Evolutionary conservation across 2,329 filamentous ascomycete species (phyloP), one percentile per base, ranked within the genome.

Genomic region (Cytospora leucostoma): DNA sequence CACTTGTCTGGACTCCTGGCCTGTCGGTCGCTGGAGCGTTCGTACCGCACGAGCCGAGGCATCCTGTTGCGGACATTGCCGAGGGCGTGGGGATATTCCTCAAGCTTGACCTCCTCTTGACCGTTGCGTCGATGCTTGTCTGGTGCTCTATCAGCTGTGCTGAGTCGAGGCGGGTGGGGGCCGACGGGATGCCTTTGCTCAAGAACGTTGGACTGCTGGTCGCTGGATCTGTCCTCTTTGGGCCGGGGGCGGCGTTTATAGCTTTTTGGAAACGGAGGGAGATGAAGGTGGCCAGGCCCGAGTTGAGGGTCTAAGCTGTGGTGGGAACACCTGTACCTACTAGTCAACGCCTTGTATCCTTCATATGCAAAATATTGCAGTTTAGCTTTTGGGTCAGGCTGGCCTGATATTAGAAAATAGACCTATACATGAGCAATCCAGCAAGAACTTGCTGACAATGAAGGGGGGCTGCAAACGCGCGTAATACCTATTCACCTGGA

Each of bases 211-310:
- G 50, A 10, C 54, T 32, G 51, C 21, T 61, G 8, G 17, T 32
- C 1, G 58, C 21, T 1, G 58, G 58, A 2, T 61, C 50, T 38
- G 38, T 35, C 13, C 17, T 52, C 32, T 17, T 61, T 32, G 58
- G 58, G 12, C 58, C 58, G n/a, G 58, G 58, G 19, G 58, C 58
- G 15, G 27, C 32, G 7, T 37, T 61, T 35, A 27, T 55, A 32
- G 58, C 32, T 13, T 44, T 61, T 34, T 61, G 58, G 51, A 61
- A 61, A 12, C 54, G 51, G 58, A 61, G 51, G 27, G 58, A 55
- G 58, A 61, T 40, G 19, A 55, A 37, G 58, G 55, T 34, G n/a
- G 58, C 58, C 7, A 55, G 38, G 37, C 51, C 58, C 21, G 58
- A 32, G 40, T 44, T 55, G 15, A 55, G 15, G 51, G 7, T 7